phyloP scores from a whole-genome alignment of 1,284 basidiomycete genomes.

The Peniophora sp. region DNA sequence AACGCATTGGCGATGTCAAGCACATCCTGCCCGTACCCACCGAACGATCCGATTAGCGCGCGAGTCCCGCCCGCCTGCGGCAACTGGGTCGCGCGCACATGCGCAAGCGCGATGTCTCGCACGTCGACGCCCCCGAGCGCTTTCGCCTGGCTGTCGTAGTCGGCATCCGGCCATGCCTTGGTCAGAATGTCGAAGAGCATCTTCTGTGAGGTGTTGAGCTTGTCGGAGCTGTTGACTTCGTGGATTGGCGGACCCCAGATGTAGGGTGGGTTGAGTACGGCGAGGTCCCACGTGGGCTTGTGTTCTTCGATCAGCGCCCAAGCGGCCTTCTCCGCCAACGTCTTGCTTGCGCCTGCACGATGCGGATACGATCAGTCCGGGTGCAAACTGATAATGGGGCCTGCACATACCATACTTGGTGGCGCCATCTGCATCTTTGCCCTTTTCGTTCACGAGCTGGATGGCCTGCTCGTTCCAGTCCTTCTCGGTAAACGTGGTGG shows the following conservation, averaged over 20 bases:
- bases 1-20: not conserved
- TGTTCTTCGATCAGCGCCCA: slow-evolving; percentile 54
- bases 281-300: slow-evolving; percentile 39
- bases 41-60: slow-evolving; percentile 14
- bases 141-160: slow-evolving; percentile 9
- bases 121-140: slow-evolving; percentile 44
- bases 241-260: slow-evolving; percentile 33
- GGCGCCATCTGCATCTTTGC: slow-evolving; percentile 30
- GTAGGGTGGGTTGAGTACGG: slow-evolving; percentile 43
- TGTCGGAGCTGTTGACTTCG: slow-evolving; percentile 32
- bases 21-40: not conserved
- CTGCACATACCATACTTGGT: slow-evolving; percentile 34
- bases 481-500: slow-evolving; percentile 25
- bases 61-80: slow-evolving; percentile 43
- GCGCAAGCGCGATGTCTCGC: slow-evolving; percentile 46
- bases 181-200: slow-evolving; percentile 23
- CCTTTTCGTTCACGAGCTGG: slow-evolving; percentile 41
- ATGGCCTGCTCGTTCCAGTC: slow-evolving; percentile 63
- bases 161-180: slow-evolving; percentile 3
- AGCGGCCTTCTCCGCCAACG: slow-evolving; percentile 57
- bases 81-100: slow-evolving; percentile 39
- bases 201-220: slow-evolving; percentile 45
- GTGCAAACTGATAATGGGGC: slow-evolving; percentile 8
- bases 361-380: not conserved
- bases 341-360: slow-evolving; percentile 30